Base-by-base conservation (phyloP, 148 eudicot species). In the Drosera capensis region DNA sequence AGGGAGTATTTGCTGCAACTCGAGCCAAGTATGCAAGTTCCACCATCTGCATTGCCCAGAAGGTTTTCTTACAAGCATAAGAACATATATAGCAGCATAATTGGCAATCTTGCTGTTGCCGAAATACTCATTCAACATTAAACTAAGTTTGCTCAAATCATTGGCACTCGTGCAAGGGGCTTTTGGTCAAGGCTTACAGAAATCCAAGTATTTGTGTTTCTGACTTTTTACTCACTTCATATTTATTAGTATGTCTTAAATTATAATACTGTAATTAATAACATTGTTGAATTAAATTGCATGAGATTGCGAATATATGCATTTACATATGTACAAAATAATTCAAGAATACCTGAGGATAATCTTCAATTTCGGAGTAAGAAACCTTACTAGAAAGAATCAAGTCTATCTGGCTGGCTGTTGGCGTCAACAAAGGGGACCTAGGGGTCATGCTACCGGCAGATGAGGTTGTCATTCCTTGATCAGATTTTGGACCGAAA, bases 401-500 rank as follows among this genome's bases (percentile, higher is more conserved):
- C 73, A 81, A 63, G 65, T 92, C 99, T 51, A 85, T 76, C 55
- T 65, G 94, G 66, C 77, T 81, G 59, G 77, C 68, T 63, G 74
- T 64, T 23, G 99, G 99, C 30, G 99, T 92, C 70, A 76, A 39
- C 45, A 84, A 52, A 17, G 99, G 99, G 24, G 99, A 92, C 68
- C 94, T 74, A 39, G 99, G 99, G 57, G 99, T 92, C 80, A 92
- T 70, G 71, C 95, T 92, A 48, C 90, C 99, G 43, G 87, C 95
- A 51, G 99, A 92, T 36, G 99, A 92, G 43, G 94, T 81, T 20
- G 97, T 81, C 95, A 92, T 81, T 49, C 99, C 99, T 68, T 92
- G 99, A 62, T 92, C 99, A 55, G 95, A 92, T 56, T 84, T 92
- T 16, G 94, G 99, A 39, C 95, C 99, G 70, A 92, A 92, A 23